Evolutionary conservation across 1,284 basidiomycete species (phyloP), one percentile per base, ranked within the genome.

Genomic region (Trichosporon sp.): DNA sequence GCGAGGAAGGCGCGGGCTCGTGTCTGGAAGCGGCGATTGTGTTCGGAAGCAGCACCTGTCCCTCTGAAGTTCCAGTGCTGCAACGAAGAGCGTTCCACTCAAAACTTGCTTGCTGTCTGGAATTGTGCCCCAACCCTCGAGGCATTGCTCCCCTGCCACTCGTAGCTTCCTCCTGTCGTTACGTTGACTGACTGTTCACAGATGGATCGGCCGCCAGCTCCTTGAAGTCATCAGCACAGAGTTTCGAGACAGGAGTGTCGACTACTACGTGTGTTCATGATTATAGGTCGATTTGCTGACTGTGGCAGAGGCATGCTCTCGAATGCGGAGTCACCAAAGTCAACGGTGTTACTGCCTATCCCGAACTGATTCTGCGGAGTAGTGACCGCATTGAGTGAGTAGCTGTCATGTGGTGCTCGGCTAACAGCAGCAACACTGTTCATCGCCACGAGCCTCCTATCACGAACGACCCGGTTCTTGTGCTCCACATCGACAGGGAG

Each of bases 371-470:
- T 27, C 86, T 99, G 65, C 86, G 86, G 68, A 91, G 97, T 77
- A 93, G 94, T 11, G 97, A 99, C 82, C 87, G 92, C 65, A 90
- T 98, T 68, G 92, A 95, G 92, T 93, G 72, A 72, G 90, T 86
- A 56, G 63, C 44, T 44, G 38, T 63, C 3, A 5, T 15, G 4
- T 8, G 44, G 8, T 18, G 18, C 5, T 25, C 32, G 2, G 65
- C 67, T 69, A 27, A 68, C 47, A n/a, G 3, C 73, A 96, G 93
- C 77, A 98, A 98, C 79, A 88, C 93, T 4, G 93, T 96, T 1
- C 95, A 98, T 82, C 86, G 93, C 18, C 97, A 99, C 80, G 97
- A 99, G 82, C 96, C 97, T 3, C 94, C 97, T 0, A 91, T 99
- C 2, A 92, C 94, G 1, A 90, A 92, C 6, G 92, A 88, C 11